Evolutionary conservation across 1,284 basidiomycete genomes (phyloP), one percentile per base, ranked within the genome.

Genomic region (Cryptococcus deneoformans): DNA sequence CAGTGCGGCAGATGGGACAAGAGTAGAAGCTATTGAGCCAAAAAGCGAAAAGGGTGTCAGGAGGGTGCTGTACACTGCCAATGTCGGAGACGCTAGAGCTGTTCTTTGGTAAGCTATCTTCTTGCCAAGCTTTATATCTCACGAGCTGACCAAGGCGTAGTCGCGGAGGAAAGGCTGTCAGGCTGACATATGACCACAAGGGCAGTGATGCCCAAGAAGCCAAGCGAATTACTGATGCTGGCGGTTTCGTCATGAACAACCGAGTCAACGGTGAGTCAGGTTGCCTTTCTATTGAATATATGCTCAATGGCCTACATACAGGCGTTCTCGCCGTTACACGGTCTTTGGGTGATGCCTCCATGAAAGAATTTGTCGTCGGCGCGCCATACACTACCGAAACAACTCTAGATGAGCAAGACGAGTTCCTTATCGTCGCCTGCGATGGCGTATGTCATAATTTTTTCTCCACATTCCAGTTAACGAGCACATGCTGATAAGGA

Each of bases 341-440:
- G 51, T 95, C 92, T 65, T 81, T 99, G 46, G 96, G 96, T 48
- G 96, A 99, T 74, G 89, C 92, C 0, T 90, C 92, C 6, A 99
- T 99, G 95, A 99, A 99, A 78, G 95, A 99, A 70, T 99, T 96
- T 73, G 95, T 99, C 7, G 95, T 99, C 46, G 96, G 96, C 1
- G 85, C 91, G 40, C 96, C 96, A 9, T 99, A 97, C 77, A 99
- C 96, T 12, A 99, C 96, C 14, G 93, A 98, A 77, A 98, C 95
- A 6, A 87, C 88, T 61, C 80, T 99, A 16, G 88, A 86, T 54
- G 86, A 90, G 10, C 87, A 92, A 9, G 96, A 99, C 75, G 91
- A 96, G 73, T 94, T 95, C 78, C 75, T 99, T 56, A 92, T 99
- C 63, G 82, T 99, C 54, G 96, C 96, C 35, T 99, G 96, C 73